Evolutionary conservation across 495 filamentous ascomycete species (phyloP).

Genomic region (Cairneyella variabilis): DNA sequence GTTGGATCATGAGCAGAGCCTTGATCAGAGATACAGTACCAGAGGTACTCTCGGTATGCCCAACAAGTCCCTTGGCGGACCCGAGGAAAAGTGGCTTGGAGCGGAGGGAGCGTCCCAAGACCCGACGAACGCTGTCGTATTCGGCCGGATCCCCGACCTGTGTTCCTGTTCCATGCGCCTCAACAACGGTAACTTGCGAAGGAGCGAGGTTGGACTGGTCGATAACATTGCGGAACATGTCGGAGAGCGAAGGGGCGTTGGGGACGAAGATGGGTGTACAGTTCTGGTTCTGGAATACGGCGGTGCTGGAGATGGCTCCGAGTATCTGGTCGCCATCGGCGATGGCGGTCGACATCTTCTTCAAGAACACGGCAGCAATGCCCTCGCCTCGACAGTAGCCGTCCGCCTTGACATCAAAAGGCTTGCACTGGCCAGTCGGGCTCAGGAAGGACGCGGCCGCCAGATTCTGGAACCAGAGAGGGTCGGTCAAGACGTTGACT

Average conservation of each 20-base stretch:
- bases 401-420: conserved; percentile 57
- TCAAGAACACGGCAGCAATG: conserved; percentile 53
- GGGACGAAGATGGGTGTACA: conserved; percentile 52
- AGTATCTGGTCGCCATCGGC: conserved; percentile 54
- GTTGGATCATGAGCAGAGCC: conserved; percentile 75
- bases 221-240: conserved; percentile 50
- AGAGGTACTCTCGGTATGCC: conserved; percentile 84
- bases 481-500: conserved; percentile 2
- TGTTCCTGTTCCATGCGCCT: conserved; percentile 13
- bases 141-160: neutral
- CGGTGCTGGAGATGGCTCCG: conserved; percentile 55
- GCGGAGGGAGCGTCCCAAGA: neutral
- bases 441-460: neutral
- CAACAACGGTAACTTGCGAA: neutral
- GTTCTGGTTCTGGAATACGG: conserved; percentile 53
- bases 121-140: neutral
- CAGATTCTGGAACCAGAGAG: neutral
- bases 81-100: conserved; percentile 68
- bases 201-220: conserved; percentile 29
- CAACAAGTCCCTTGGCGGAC: conserved; percentile 79
- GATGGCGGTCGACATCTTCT: conserved; percentile 51
- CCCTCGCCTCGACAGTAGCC: conserved; percentile 67
- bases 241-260: conserved; percentile 49
- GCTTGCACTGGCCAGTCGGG: conserved; percentile 41
- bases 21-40: conserved; percentile 72